Conservation (phyloP, 257 asterid genomes). For the Leptodermis oblonga region DNA sequence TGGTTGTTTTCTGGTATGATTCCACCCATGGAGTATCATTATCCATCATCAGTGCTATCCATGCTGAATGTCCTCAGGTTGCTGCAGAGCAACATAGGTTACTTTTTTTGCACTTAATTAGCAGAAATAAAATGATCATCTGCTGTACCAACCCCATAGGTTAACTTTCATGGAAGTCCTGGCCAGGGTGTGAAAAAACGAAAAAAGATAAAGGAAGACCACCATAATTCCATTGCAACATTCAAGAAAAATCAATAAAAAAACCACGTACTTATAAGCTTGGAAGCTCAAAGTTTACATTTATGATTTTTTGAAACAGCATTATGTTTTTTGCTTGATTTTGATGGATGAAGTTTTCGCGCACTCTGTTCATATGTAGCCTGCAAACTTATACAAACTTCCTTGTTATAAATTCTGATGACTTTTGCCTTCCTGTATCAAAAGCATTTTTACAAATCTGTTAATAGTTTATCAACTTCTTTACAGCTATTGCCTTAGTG, state of each 20-base stretch:
- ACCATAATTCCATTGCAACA: background rate
- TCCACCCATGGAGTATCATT: background rate
- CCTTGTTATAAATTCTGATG: background rate
- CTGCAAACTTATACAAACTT: background rate
- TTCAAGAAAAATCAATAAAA: no score
- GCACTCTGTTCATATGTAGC: background rate
- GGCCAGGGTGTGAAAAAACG: background rate
- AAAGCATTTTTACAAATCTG: background rate
- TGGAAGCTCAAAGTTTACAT: background rate
- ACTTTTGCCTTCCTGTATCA: background rate
- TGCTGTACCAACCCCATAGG: background rate
- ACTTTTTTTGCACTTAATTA: background rate
- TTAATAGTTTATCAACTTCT: background rate
- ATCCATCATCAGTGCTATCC: background rate
- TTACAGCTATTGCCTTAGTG: no score
- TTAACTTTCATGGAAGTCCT: background rate
- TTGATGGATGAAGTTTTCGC: background rate
- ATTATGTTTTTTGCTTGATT: background rate
- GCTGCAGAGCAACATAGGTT: background rate
- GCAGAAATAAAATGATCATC: background rate
- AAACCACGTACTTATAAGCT: background rate
- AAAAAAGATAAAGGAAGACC: background rate
- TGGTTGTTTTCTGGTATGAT: background rate
- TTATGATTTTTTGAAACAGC: background rate
- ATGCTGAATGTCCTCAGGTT: background rate